phyloP scores from a whole-genome alignment of 768 basidiomycete species.

The Podaxis carcinomalis region DNA sequence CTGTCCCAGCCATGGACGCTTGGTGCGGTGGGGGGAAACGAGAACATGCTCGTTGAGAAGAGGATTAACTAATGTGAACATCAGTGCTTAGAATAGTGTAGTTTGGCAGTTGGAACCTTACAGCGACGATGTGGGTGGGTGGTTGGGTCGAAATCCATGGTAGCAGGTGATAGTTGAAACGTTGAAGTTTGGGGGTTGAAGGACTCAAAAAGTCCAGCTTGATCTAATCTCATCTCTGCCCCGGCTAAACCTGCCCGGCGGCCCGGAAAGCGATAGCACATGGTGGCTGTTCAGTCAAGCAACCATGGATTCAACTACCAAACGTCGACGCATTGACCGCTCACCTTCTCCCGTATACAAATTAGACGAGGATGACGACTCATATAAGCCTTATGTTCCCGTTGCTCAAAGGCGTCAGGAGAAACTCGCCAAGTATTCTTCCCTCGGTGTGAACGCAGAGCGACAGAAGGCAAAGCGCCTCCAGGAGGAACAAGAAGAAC shows the following conservation, averaged over 20 bases:
- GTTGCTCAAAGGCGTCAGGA: constrained; percentile 81
- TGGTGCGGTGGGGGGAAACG: constrained; percentile 86
- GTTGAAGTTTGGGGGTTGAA: not conserved
- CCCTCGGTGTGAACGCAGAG: constrained; percentile 51
- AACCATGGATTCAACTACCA: constrained; percentile 33
- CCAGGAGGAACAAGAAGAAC: constrained; percentile 64
- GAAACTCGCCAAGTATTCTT: constrained; percentile 71
- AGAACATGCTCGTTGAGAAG: constrained; percentile 73
- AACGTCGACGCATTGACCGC: constrained; percentile 45
- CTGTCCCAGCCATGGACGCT: constrained; percentile 90
- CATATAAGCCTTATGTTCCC: constrained; percentile 84
- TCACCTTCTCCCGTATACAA: constrained; percentile 62
- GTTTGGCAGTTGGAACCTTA: constrained; percentile 27
- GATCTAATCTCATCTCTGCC: not conserved
- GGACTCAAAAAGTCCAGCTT: not conserved
- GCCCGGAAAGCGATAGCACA: not conserved
- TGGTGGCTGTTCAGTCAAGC: not conserved
- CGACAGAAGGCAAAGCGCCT: constrained; percentile 44
- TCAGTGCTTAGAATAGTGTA: constrained; percentile 4
- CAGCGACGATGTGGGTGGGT: constrained; percentile 68
- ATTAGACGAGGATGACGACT: constrained; percentile 58
- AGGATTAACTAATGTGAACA: constrained; percentile 59
- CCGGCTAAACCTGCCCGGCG: not conserved
- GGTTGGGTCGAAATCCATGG: constrained; percentile 11
- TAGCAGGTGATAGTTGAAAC: not conserved